A percentile compares a stretch with the other conserved stretches of the same genome.
Evolutionary conservation across 202 grass and related monocot genomes (phyloP).

Genomic region (Saccharum hybrid): DNA sequence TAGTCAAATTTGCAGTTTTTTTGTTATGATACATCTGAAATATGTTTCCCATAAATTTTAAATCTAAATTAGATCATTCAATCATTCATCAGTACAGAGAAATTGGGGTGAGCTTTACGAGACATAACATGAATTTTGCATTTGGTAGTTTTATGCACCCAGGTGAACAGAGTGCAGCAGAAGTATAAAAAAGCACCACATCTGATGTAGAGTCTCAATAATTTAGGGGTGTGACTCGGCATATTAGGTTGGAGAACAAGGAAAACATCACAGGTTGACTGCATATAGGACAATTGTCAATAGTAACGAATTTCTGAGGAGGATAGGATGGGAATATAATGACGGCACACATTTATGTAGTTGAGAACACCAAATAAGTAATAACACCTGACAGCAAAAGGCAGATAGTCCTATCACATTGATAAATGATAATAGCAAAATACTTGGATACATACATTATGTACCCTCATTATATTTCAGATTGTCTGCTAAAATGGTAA

Average conservation of each 20-base stretch:
- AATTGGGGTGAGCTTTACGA: not conserved
- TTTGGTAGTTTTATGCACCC: not conserved
- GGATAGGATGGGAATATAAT: not conserved
- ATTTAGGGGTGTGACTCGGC: not conserved
- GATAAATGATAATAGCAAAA: not conserved
- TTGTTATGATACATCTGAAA: slow-evolving; percentile 12
- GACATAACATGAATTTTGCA: not conserved
- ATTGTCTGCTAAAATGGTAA: not conserved
- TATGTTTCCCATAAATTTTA: not conserved
- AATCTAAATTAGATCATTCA: slow-evolving; percentile 11
- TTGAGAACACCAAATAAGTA: slow-evolving; percentile 13
- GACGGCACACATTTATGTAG: not conserved
- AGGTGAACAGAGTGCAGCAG: not conserved
- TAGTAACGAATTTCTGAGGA: not conserved
- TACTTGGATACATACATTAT: not conserved
- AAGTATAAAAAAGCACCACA: not conserved
- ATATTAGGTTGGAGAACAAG: slow-evolving; percentile 15
- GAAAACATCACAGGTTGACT: not conserved
- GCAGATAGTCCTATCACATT: slow-evolving; percentile 24
- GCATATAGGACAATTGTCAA: not conserved
- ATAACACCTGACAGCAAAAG: not conserved
- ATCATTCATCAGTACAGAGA: slow-evolving; percentile 1
- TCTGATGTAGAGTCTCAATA: slow-evolving; percentile 1
- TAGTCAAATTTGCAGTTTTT: not conserved
- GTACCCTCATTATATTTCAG: not conserved